Conservation (phyloP, 768 basidiomycete species). For the Mycena capillaripes region DNA sequence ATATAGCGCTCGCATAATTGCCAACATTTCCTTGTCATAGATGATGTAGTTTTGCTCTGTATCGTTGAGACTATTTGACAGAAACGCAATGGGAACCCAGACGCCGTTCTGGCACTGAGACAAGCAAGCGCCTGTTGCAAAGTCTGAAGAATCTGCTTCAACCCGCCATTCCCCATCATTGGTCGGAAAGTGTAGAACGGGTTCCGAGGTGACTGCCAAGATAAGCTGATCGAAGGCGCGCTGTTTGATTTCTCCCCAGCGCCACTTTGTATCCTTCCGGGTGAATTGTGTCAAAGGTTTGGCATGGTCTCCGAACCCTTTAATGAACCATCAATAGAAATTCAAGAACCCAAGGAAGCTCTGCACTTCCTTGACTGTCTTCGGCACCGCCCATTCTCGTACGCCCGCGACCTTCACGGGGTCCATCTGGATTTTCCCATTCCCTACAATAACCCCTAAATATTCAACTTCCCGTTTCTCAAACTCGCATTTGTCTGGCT, state of each 20-base stretch:
- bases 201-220: slow-evolving; percentile 38
- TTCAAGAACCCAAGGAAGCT: slow-evolving; percentile 60
- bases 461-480: slow-evolving; percentile 40
- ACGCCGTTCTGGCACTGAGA: slow-evolving; percentile 42
- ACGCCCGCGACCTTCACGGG: slow-evolving; percentile 52
- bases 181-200: slow-evolving; percentile 38
- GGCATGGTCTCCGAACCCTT: slow-evolving; percentile 45
- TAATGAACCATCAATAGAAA: slow-evolving; percentile 53
- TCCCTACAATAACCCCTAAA: slow-evolving; percentile 49
- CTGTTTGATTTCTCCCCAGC: slow-evolving; percentile 41
- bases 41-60: background rate
- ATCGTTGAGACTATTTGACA: slow-evolving; percentile 33
- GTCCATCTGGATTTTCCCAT: slow-evolving; percentile 51
- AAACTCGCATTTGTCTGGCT: slow-evolving; percentile 55
- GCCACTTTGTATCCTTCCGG: slow-evolving; percentile 42
- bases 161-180: slow-evolving; percentile 39
- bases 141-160: slow-evolving; percentile 34
- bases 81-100: slow-evolving; percentile 54
- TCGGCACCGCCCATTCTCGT: slow-evolving; percentile 53
- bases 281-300: slow-evolving; percentile 42
- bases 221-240: slow-evolving; percentile 49
- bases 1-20: background rate
- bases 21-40: background rate
- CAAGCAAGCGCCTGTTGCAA: slow-evolving; percentile 49
- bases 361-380: slow-evolving; percentile 47